phyloP scores from a whole-genome alignment of 441 rosid genomes.

The Eruca vesicaria region DNA sequence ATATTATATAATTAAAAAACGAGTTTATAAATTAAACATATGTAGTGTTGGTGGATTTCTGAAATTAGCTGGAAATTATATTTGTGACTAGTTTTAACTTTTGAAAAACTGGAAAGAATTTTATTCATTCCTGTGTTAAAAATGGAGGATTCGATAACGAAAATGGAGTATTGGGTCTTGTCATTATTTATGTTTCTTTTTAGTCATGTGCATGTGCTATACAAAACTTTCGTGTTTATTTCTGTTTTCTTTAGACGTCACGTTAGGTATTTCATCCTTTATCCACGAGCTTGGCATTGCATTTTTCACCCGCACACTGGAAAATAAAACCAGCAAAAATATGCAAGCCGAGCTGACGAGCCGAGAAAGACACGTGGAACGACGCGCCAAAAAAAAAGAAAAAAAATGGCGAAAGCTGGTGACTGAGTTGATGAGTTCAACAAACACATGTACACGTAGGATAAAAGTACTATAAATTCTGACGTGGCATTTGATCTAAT shows the following conservation, averaged over 20 bases:
- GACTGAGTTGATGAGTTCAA: slow-evolving; percentile 31
- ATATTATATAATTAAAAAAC: no score
- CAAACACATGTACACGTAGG: slow-evolving; percentile 37
- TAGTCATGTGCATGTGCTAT: neutral
- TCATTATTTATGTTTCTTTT: neutral
- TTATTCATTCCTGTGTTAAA: no score
- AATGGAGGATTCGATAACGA: neutral
- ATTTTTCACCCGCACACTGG: slow-evolving; percentile 2
- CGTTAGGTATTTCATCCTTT: neutral
- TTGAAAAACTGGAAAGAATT: neutral
- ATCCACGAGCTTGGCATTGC: neutral
- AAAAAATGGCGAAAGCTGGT: slow-evolving; percentile 28
- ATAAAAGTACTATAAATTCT: slow-evolving; percentile 6
- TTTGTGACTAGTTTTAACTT: neutral
- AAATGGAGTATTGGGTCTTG: neutral
- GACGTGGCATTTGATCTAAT: slow-evolving; percentile 28
- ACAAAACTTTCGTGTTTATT: neutral
- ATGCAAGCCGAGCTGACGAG: slow-evolving; percentile 24
- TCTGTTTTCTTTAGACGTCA: slow-evolving; percentile 22
- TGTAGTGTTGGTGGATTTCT: neutral
- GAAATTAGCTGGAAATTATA: neutral
- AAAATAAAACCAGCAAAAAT: neutral
- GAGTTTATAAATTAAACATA: neutral
- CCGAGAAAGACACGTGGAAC: slow-evolving; percentile 10
- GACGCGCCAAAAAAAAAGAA: neutral